phyloP scores from a whole-genome alignment of 805 yeast species.

The Ogataea methylovora region DNA sequence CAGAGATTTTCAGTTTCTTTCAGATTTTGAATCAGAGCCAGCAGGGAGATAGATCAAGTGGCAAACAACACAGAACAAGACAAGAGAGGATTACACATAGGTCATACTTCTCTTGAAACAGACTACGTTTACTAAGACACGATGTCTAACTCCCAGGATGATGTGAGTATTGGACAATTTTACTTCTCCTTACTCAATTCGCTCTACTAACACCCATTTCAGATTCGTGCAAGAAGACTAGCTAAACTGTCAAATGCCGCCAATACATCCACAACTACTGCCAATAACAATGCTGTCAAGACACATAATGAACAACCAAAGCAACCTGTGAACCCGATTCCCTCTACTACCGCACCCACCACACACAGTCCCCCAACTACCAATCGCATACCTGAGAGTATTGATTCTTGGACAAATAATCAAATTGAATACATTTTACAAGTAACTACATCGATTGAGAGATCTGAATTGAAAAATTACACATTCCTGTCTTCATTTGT shows the following conservation, averaged over 20 bases:
- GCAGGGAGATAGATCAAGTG: too few relatives aligned
- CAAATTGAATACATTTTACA: slow-evolving; percentile 31
- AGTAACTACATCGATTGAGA: slow-evolving; percentile 23
- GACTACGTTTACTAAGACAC: not conserved
- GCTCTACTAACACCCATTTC: too few relatives aligned
- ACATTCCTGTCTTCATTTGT: slow-evolving; percentile 16
- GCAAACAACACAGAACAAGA: too few relatives aligned
- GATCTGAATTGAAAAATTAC: slow-evolving; percentile 9
- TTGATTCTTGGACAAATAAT: slow-evolving; percentile 33
- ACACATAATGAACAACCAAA: not conserved
- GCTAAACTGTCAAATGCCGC: slow-evolving; percentile 28
- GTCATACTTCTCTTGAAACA: too few relatives aligned
- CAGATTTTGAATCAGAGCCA: too few relatives aligned
- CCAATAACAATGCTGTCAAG: not conserved
- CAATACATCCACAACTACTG: not conserved
- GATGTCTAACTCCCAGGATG: not conserved
- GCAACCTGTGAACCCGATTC: not conserved
- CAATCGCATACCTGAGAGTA: slow-evolving; percentile 9
- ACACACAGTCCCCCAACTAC: not conserved
- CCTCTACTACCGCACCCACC: too few relatives aligned
- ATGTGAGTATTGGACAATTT: not conserved
- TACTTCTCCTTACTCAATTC: not conserved
- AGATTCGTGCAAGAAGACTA: slow-evolving; percentile 37
- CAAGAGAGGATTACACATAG: too few relatives aligned
- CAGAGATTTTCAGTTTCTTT: too few relatives aligned